Conservation (phyloP, 2,329 filamentous ascomycete species). For the Fulvia fulva region DNA sequence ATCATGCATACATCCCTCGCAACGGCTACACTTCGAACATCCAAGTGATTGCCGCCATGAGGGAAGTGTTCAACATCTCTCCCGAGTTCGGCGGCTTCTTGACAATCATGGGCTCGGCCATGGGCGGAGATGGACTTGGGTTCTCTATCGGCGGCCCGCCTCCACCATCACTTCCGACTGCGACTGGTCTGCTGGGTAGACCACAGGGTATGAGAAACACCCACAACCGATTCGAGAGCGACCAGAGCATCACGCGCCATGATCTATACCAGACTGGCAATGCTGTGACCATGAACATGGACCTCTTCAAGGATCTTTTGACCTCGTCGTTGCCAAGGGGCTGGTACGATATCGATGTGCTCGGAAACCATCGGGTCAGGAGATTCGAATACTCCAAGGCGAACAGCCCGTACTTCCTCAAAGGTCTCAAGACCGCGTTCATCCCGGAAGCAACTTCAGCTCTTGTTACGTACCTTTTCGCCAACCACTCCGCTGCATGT, state of each 20-base stretch:
- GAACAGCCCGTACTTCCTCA: conserved; percentile 33
- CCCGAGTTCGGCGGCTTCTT: not conserved
- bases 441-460: conserved; percentile 25
- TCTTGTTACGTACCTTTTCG: conserved; percentile 27
- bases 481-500: conserved; percentile 23
- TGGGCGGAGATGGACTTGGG: not conserved
- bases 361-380: conserved; percentile 11
- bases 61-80: not conserved
- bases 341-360: conserved; percentile 15
- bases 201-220: conserved; percentile 26
- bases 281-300: conserved; percentile 20
- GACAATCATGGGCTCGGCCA: not conserved
- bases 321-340: conserved; percentile 2
- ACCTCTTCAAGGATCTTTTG: conserved; percentile 17
- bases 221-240: conserved; percentile 37
- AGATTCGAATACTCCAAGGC: conserved; percentile 25
- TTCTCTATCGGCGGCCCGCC: conserved; percentile 21
- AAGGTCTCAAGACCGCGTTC: conserved; percentile 23
- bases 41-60: not conserved
- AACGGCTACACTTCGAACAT: conserved; percentile 18
- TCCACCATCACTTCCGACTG: conserved; percentile 6
- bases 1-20: conserved; percentile 27
- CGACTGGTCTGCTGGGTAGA: conserved; percentile 13
- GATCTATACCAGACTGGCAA: conserved; percentile 27
- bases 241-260: conserved; percentile 27